Evolutionary conservation across 805 yeast genomes (phyloP), one percentile per base, ranked within the genome.

Genomic region (Yamadazyma kitorensis): DNA sequence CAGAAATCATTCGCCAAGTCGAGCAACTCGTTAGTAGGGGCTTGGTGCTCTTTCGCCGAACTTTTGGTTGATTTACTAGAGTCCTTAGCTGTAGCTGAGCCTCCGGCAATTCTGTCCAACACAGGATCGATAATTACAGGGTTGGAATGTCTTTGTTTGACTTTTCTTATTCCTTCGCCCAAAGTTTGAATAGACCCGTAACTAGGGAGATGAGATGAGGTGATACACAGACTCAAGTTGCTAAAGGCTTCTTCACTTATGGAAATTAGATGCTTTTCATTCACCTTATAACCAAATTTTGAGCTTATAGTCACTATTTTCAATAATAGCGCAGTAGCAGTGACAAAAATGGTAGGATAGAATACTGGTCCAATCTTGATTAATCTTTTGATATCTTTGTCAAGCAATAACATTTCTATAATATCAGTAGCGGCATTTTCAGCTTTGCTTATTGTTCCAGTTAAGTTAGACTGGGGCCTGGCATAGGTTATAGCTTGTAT

Each of bases 271-370:
- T 18, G 14, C n/a, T 9, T n/a, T 12, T 17, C 31, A 28, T 28
- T 28, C 10, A 28, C 23, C 17, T 28, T 17, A 9, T 28, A 18
- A 15, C 17, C 17, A 18, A 11, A 28, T 19, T 28, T 28, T 6
- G 24, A 12, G 12, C 31, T 18, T 12, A 18, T n/a, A 9, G 31
- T n/a, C n/a, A 19, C 15, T 7, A 28, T 17, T 13, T 28, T 28
- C 9, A 28, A 13, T 18, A 28, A 28, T 13, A 28, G 17, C 6
- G 31, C 31, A 12, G 24, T 7, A 28, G 31, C 31, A 6, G 31
- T 28, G 7, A 28, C 31, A 14, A 28, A 28, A 17, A 28, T 28
- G 6, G 31, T 28, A 10, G 31, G 31, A 18, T 28, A 28, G 14
- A 28, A 28, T 6, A 28, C 31, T 6, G 31, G 31, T 6, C 31